Base-by-base conservation (phyloP, 164 flowering plant species). In the Magnolia officinalis region DNA sequence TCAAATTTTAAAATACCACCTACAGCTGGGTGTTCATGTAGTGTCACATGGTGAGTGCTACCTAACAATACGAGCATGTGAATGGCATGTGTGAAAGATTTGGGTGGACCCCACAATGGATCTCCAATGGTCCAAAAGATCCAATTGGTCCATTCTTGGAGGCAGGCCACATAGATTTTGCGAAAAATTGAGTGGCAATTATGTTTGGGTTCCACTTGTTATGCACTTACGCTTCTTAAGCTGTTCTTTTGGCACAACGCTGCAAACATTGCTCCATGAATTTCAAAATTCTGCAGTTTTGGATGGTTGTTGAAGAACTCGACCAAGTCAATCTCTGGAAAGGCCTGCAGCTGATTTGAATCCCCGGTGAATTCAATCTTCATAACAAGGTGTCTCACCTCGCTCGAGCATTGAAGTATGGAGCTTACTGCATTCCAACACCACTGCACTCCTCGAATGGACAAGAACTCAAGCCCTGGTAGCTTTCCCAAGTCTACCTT, bases 221-320 rank as follows among this genome's bases (percentile, higher is more conserved):
- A 67, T 70, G 18, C 19, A 75, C 89, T 84, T 59, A 94, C 98
- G 80, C 85, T 88, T 83, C 79, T 92, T 67, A 94, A 85, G 86
- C 98, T 92, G 84, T 91, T 88, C 84, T 86, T 91, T 72, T 92
- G 97, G 82, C 95, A 94, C 37, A 94, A 84, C 21, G 97, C 97
- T 70, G 97, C 98, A 84, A 94, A 94, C 98, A 94, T 91, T 68
- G 98, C 97, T 73, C 98, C 97, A 81, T 92, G 98, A 75, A 92
- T 85, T 55, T 92, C 97, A 78, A 94, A 92, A 50, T 80, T 88
- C 49, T 78, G 82, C 9, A 94, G 81, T 80, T 88, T 91, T 21
- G 88, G 93, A 79, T 94, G 97, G 74, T 72, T 85, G 67, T 89
- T 94, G 72, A 92, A 92, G 86, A 92, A 94, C 0, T 89, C 92